Conservation (phyloP, 208 protist genomes). For the Tetramitus jugosus region DNA sequence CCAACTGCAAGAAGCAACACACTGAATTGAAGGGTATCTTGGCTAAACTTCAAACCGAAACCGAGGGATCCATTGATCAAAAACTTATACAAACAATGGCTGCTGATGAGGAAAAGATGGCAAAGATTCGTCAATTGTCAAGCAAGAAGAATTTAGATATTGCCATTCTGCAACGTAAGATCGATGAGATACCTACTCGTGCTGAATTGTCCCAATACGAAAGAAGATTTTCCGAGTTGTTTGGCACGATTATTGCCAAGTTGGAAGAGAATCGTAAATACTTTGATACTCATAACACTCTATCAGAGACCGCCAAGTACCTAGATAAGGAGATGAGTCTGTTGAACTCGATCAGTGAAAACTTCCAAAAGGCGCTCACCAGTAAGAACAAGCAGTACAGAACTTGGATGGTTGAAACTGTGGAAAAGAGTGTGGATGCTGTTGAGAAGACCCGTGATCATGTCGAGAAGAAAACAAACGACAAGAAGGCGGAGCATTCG, state of each 20-base stretch:
- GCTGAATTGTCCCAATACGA: constrained; percentile 69
- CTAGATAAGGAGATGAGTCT: constrained; percentile 49
- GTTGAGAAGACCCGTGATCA: neutral
- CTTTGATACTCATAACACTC: constrained; percentile 61
- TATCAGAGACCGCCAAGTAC: constrained; percentile 41
- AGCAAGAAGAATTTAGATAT: constrained; percentile 56
- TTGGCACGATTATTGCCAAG: constrained; percentile 54
- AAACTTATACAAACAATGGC: constrained; percentile 35
- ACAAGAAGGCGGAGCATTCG: neutral
- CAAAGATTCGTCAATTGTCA: constrained; percentile 36
- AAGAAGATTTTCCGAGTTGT: constrained; percentile 62
- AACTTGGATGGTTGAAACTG: neutral
- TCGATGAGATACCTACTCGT: constrained; percentile 64
- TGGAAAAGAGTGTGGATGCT: neutral
- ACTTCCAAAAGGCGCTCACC: constrained; percentile 22
- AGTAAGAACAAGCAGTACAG: neutral
- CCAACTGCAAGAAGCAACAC: constrained; percentile 47
- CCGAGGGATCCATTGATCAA: neutral
- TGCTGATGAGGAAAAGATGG: constrained; percentile 34
- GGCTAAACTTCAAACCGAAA: neutral
- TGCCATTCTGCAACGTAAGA: constrained; percentile 44
- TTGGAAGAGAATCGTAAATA: constrained; percentile 58
- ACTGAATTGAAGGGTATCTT: constrained; percentile 33
- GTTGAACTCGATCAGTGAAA: constrained; percentile 41
- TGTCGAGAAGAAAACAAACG: neutral